Evolutionary conservation across 345 rosid genomes (phyloP).

Genomic region (Adansonia digitata): DNA sequence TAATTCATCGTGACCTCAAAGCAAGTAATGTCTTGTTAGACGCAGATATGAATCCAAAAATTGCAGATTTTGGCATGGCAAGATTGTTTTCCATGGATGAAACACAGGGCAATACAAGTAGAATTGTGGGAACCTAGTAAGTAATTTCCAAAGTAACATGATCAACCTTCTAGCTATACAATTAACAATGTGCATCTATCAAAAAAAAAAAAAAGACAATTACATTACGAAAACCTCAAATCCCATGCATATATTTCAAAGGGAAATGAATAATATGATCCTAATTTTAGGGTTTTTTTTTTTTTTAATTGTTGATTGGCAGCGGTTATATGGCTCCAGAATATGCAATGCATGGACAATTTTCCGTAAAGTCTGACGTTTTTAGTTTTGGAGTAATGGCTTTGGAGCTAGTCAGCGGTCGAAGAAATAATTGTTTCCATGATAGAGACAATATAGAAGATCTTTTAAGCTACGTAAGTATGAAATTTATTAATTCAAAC

Average conservation of each 20-base stretch:
- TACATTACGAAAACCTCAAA: background rate
- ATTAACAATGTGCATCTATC: too few species aligned
- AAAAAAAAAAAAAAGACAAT: too few species aligned
- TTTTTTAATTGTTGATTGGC: background rate
- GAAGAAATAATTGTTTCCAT: conserved; percentile 21
- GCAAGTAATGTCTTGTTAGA: conserved; percentile 8
- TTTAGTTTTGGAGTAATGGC: conserved; percentile 45
- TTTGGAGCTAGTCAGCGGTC: conserved; percentile 39
- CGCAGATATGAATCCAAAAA: background rate
- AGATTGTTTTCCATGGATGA: background rate
- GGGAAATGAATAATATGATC: background rate
- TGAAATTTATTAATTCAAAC: background rate
- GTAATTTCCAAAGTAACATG: background rate
- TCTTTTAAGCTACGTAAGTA: conserved; percentile 35
- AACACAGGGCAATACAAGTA: background rate
- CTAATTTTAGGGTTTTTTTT: background rate
- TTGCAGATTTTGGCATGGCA: conserved; percentile 15
- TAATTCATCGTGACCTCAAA: conserved; percentile 6
- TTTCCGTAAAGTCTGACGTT: conserved; percentile 40
- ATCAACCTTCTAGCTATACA: too few species aligned
- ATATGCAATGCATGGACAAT: conserved; percentile 35
- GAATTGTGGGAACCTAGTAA: conserved; percentile 14
- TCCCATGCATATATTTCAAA: background rate
- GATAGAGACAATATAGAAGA: conserved; percentile 12
- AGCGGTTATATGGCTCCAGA: conserved; percentile 51